phyloP scores from a whole-genome alignment of 768 basidiomycete genomes.

The Hygrophorus pudorinus region DNA sequence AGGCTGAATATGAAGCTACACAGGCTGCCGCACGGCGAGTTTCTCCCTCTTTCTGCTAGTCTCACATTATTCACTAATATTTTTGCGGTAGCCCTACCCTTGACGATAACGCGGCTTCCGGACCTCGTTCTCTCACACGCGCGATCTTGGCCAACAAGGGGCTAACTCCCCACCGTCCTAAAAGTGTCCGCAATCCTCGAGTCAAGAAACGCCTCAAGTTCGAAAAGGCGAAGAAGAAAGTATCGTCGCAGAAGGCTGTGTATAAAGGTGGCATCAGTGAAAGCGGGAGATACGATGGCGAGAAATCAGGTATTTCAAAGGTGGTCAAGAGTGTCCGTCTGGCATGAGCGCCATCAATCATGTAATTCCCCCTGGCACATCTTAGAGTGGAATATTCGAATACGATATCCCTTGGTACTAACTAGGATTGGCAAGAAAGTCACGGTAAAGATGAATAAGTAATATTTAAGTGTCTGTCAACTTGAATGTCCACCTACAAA shows the following conservation, averaged over 20 bases:
- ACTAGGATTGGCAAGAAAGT: no score
- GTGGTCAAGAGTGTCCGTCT: constrained; percentile 81
- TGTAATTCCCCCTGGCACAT: no score
- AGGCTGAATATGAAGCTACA: constrained; percentile 66
- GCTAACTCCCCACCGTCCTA: constrained; percentile 81
- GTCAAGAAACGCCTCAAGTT: constrained; percentile 93
- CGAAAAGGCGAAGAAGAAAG: constrained; percentile 91
- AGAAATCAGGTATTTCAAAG: constrained; percentile 86
- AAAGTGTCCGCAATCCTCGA: constrained; percentile 89
- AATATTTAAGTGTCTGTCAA: no score
- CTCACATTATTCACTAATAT: constrained; percentile 5
- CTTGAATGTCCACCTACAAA: no score
- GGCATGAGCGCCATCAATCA: constrained; percentile 20
- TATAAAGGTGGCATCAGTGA: constrained; percentile 80
- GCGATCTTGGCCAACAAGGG: constrained; percentile 93
- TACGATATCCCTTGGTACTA: no score
- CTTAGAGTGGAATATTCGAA: no score
- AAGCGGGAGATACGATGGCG: constrained; percentile 73
- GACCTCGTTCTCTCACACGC: constrained; percentile 83
- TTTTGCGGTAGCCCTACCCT: constrained; percentile 16
- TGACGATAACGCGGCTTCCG: constrained; percentile 31
- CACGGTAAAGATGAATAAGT: no score
- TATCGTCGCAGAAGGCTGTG: constrained; percentile 83
- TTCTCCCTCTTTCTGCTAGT: background rate
- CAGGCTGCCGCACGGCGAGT: constrained; percentile 49